Base-by-base conservation (phyloP, 371 early-diverging fungal genomes). In the Mucor ambiguus region DNA sequence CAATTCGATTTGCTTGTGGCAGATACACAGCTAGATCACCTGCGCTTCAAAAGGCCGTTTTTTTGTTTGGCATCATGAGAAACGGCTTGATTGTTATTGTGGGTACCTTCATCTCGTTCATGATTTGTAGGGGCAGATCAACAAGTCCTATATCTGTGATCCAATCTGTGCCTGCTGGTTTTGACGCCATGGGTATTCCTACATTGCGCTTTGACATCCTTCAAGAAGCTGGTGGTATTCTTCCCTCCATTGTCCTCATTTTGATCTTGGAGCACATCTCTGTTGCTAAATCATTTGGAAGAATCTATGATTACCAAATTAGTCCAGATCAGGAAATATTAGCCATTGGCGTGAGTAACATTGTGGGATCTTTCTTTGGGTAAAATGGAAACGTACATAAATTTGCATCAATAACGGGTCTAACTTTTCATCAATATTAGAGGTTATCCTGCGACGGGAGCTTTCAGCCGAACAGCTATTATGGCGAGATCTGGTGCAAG, bases 391-490 rank as follows among this genome's bases (percentile, higher is more conserved):
- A 56, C 16, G n/a, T 3, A 10, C 18, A 11, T 3, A 16, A 32
- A 33, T 20, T 49, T 32, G 56, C 37, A 55, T 61, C 7, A 11
- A 85, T 64, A 70, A 75, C 12, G 14, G 7, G 44, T 30, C 33
- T 48, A 46, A 37, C 44, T 6, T n/a, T 55, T 18, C 1, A 41
- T 22, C 32, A 32, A 30, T 49, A 24, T 58, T 35, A 90, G 92
- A 12, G 92, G 89, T 0, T 94, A 89, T 75, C 93, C 96, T 12
- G 88, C 90, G 9, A 93, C 95, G 22, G 96, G 96, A n/a, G 92
- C 95, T 1, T 95, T 97, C 72, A 92, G 93, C 22, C 89, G 97
- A 56, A 90, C 93, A 0, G 93, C 95, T 14, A 86, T 96, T 67
- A 94, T 93, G 83, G 77, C 86, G 46, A 78, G 87, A 59, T 87